Evolutionary conservation across 805 yeast genomes (phyloP), one percentile per base, ranked within the genome.

Genomic region (Danielia reshetovae): DNA sequence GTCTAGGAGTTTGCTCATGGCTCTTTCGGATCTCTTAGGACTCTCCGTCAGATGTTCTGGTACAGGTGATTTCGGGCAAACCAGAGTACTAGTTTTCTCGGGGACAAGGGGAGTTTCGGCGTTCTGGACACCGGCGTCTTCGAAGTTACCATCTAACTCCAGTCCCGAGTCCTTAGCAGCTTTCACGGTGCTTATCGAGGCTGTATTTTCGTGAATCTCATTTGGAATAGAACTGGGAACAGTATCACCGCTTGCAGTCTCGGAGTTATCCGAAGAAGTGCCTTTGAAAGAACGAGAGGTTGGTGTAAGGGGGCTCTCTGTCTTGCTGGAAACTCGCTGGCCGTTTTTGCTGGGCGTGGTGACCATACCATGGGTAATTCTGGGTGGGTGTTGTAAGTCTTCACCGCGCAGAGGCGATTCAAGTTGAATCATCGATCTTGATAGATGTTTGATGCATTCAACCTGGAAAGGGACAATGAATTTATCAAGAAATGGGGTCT

Each of bases 191-290:
- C 30, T 28, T 12, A 34, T 30, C 3, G 45, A 37, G 9, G 24
- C 38, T 32, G 37, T 38, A 5, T 32, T 21, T n/a, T n/a, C n/a
- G 18, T 24, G 33, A 24, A 24, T 19, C 5, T 46, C 49, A n/a
- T 46, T 49, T n/a, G 39, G 45, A 3, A 46, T 25, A 9, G 49
- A 45, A 19, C 49, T 46, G 16, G 49, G 51, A 3, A 33, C 33
- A 2, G 51, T 46, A 16, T 46, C 51, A 17, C 42, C 40, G 29
- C 46, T 38, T 28, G 30, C 44, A n/a, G 38, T 39, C 30, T 45
- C 49, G 9, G 49, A 46, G 5, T 32, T 30, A 8, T 45, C 51
- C 17, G 46, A 42, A 15, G 27, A 38, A 4, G 45, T 29, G 18
- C 39, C 47, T 23, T 35, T 32, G 22, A 39, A 28, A 3, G 49